Conservation (phyloP, 2,329 filamentous ascomycete species). For the Knoxdaviesia capensis region DNA sequence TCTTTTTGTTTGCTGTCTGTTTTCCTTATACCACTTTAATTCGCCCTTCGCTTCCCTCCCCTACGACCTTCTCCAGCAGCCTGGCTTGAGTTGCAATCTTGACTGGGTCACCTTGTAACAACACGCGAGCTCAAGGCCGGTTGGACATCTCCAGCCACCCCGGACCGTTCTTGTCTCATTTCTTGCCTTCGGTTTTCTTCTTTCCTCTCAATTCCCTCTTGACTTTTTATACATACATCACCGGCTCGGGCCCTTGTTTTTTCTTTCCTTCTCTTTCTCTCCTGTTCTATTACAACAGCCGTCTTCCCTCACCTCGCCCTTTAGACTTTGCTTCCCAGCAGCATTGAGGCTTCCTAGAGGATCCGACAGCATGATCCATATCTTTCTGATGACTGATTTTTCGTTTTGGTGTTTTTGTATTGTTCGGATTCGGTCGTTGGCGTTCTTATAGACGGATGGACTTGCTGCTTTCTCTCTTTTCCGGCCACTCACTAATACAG, state of each 20-base stretch:
- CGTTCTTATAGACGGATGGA: conserved; percentile 10
- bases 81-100: neutral
- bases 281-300: neutral
- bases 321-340: neutral
- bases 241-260: neutral
- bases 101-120: neutral
- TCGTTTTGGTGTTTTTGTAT: conserved; percentile 4
- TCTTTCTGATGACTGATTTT: neutral
- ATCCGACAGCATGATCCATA: neutral
- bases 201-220: neutral
- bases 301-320: neutral
- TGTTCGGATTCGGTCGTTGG: conserved; percentile 3
- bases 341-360: neutral
- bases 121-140: neutral
- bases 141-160: conserved; percentile 1
- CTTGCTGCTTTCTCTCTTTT: neutral
- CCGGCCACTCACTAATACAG: no score
- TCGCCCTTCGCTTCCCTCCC: neutral
- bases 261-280: neutral
- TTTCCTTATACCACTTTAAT: conserved; percentile 1
- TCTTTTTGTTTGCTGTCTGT: conserved; percentile 5
- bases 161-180: neutral
- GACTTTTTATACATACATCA: neutral
- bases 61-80: neutral
- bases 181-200: neutral